Evolutionary conservation across 805 yeast species (phyloP), one percentile per base, ranked within the genome.

Genomic region (Yamadazyma olivae): DNA sequence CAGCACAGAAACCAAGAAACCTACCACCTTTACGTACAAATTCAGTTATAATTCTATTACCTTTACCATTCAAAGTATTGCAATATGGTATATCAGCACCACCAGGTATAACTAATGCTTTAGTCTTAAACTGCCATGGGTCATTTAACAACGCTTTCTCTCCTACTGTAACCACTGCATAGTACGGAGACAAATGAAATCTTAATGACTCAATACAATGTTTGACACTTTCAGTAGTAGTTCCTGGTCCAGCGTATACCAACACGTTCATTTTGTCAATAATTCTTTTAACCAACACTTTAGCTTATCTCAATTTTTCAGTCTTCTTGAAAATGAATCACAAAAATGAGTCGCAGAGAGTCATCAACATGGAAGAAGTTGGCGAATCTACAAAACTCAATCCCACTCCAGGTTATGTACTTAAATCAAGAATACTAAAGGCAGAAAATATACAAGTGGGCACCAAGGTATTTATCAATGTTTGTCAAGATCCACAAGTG

Each of bases 71-170:
- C 44, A 95, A 71, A 3, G 73, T 76, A 35, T 71, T 67, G 44
- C 95, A 86, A 46, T 82, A 77, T 0, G 97, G 97, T 33, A 88
- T 63, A 55, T 93, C 99, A 1, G 98, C 97, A 6, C 99, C 99
- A 3, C 99, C 99, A 0, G 99, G 99, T 18, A 93, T 58, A 1
- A 89, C 95, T 28, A 93, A 54, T 44, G 86, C 64, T 0, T 95
- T 67, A 0, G 97, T 85, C 50, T 85, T 85, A 6, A 75, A 50
- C 44, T 74, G 72, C 99, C 99, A 93, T 0, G 99, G 97, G 50
- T 93, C 97, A 17, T 77, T 72, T 34, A 74, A 59, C 14, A 93
- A 53, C 0, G 83, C 75, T 12, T 62, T 57, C 13, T 84, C 78
- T 21, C 79, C 77, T 1, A 87, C 82, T 1, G 84, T 71, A 14